Evolutionary conservation across 1,139 yeast genomes (phyloP).

Genomic region (Candida frijolesensis): DNA sequence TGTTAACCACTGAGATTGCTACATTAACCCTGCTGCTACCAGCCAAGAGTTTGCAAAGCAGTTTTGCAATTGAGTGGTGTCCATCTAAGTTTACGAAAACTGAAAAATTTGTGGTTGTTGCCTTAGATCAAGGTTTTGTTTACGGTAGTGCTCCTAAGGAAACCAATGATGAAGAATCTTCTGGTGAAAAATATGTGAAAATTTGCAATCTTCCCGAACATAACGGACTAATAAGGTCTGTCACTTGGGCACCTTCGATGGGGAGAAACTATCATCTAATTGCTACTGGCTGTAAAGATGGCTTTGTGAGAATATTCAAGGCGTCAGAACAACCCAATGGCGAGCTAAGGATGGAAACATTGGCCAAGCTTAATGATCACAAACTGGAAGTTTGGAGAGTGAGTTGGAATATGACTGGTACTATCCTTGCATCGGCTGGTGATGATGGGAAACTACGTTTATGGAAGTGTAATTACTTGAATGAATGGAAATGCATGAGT

Average conservation of each 20-base stretch:
- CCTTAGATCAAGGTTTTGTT: conserved; percentile 83
- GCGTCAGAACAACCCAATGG: conserved; percentile 46
- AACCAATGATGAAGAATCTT: conserved; percentile 15
- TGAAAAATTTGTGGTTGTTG: conserved; percentile 83
- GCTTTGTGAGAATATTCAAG: conserved; percentile 83
- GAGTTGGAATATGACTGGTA: conserved; percentile 92
- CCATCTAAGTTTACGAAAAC: conserved; percentile 75
- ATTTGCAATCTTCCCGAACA: conserved; percentile 67
- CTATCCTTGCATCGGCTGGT: conserved; percentile 90
- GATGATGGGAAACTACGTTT: conserved; percentile 91
- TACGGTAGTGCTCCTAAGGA: conserved; percentile 43
- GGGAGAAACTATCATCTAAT: conserved; percentile 85
- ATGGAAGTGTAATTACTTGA: conserved; percentile 87
- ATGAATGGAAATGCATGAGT: conserved; percentile 91
- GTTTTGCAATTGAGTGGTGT: conserved; percentile 91
- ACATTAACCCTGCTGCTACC: conserved; percentile 63
- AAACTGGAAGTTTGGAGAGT: conserved; percentile 95
- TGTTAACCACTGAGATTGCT: conserved; percentile 68
- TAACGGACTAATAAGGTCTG: conserved; percentile 81
- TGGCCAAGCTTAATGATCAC: conserved; percentile 63
- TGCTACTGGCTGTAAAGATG: conserved; percentile 97
- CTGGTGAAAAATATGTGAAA: conserved; percentile 27
- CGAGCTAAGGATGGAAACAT: conserved; percentile 37
- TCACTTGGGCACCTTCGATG: conserved; percentile 97
- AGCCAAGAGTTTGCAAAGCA: conserved; percentile 81